A percentile compares a stretch with the other conserved stretches of the same genome.
These are phyloP conservation scores for Rhodotorula sphaerocarpa DNA, from an alignment of 768 basidiomycete genomes.

Conservation along the genomic window DNA sequence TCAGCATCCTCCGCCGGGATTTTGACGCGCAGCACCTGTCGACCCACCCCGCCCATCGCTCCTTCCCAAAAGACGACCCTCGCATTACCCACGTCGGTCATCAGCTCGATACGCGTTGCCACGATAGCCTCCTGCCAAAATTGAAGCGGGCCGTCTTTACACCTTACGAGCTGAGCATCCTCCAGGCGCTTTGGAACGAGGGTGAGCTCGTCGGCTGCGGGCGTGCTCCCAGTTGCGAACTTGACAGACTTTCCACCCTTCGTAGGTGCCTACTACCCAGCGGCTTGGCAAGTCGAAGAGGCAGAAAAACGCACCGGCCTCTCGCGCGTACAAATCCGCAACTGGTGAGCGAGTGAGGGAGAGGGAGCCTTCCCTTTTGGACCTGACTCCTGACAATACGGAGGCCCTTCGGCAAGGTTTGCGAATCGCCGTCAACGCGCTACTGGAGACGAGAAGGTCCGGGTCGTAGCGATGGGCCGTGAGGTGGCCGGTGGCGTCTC, in stretches of 20 bases:
- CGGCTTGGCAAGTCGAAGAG: not conserved
- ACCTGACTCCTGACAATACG: not conserved
- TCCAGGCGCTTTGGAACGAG: not conserved
- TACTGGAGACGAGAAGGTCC: constrained; percentile 5
- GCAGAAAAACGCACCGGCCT: not conserved
- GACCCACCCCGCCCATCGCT: not conserved
- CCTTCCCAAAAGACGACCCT: not conserved
- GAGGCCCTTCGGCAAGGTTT: not conserved
- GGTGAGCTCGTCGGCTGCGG: too few relatives aligned
- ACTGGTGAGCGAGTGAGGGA: not conserved
- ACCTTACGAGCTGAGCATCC: not conserved
- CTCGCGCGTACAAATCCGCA: not conserved
- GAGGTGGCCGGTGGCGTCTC: not conserved
- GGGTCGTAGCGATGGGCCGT: not conserved
- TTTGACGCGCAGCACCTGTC: not conserved
- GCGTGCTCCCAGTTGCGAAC: too few relatives aligned
- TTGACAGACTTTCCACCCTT: too few relatives aligned
- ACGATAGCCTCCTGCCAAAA: not conserved
- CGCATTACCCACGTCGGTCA: not conserved
- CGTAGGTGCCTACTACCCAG: not conserved
- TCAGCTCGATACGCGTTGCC: not conserved
- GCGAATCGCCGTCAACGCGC: constrained; percentile 7
- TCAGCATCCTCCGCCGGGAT: not conserved
- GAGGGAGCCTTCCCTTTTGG: not conserved
- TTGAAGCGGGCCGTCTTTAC: not conserved